Base-by-base conservation (phyloP, 495 filamentous ascomycete species). In the Pseudevernia furfuracea region DNA sequence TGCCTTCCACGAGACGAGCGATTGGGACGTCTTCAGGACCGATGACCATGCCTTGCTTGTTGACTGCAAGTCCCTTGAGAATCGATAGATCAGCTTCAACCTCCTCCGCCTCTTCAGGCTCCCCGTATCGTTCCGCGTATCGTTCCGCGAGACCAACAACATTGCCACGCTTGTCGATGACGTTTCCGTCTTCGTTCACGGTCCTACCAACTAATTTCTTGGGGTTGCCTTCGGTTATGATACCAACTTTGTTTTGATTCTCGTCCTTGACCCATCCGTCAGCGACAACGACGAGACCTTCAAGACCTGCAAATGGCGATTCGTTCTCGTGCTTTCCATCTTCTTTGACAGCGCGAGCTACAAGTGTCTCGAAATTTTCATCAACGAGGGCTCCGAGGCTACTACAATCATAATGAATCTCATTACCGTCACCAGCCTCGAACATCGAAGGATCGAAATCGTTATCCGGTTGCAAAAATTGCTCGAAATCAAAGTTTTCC, bases 401-500 rank as follows among this genome's bases (percentile, higher is more conserved):
- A n/a, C n/a, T n/a, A n/a, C n/a, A n/a, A n/a, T n/a, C n/a, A n/a
- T n/a, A n/a, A n/a, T n/a, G n/a, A n/a, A n/a, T n/a, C n/a, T n/a
- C n/a, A n/a, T n/a, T n/a, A n/a, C n/a, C n/a, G n/a, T n/a, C n/a
- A n/a, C n/a, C n/a, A n/a, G n/a, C n/a, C n/a, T n/a, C n/a, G n/a
- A n/a, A n/a, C n/a, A n/a, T n/a, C n/a, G n/a, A n/a, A n/a, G n/a
- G n/a, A n/a, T n/a, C n/a, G n/a, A n/a, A n/a, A n/a, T n/a, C n/a
- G n/a, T n/a, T n/a, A n/a, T n/a, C n/a, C 66, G 86, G 86, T 58
- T 67, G 64, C 11, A 97, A 78, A 82, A 97, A 97, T 0, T 89
- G 91, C 75, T 97, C 93, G 73, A 97, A 97, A 74, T 97, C 92
- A 68, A 97, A 97, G 69, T 89, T 88, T 70, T 90, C 87, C 56